Evolutionary conservation across 352 stramenopile species (phyloP), one percentile per base, ranked within the genome.

Genomic region (Phytophthora lateralis): DNA sequence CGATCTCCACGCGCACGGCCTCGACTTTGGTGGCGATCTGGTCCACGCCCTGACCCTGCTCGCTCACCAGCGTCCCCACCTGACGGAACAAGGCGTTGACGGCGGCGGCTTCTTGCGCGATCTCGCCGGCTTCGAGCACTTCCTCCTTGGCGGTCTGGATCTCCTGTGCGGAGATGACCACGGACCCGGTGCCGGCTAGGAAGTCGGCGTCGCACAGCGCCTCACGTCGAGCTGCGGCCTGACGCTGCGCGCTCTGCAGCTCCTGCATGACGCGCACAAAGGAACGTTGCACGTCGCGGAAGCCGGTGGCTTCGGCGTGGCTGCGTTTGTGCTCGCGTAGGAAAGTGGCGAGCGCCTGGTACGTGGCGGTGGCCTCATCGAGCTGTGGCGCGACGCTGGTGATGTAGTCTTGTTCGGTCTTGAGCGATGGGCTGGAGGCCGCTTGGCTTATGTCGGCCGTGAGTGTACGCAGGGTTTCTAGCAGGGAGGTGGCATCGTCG

Each of bases 121-220:
- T 80, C 59, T 89, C 75, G 10, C 81, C 66, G 11, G 82, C 78
- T 52, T 89, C 80, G 14, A 82, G 66, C n/a, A 89, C 75, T 30
- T 91, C 83, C 41, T 92, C 85, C 37, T 94, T 91, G 0, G 85
- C 82, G n/a, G 71, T 71, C 42, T 94, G 80, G 41, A 94, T 69
- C 24, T 94, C 82, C 34, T 87, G 65, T 2, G 72, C 79, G 11
- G 81, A 87, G 26, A 93, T 60, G 7, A 41, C 56, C 15, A 70
- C 54, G 0, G 47, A 69, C 39, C 84, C 77, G 30, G 70, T 69
- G 15, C 66, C 76, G 0, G 73, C 59, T 11, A 92, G 39, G 54
- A 94, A 92, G 55, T 91, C 85, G 12, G 79, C 66, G 26, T 94
- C 82, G 37, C 84, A 90, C 45, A 92, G 58, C 15, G 70, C 71